A percentile compares a stretch with the other conserved stretches of the same genome.
These are phyloP conservation scores for Populus euphratica DNA, from an alignment of 345 rosid genomes.

Conservation along the genomic window DNA sequence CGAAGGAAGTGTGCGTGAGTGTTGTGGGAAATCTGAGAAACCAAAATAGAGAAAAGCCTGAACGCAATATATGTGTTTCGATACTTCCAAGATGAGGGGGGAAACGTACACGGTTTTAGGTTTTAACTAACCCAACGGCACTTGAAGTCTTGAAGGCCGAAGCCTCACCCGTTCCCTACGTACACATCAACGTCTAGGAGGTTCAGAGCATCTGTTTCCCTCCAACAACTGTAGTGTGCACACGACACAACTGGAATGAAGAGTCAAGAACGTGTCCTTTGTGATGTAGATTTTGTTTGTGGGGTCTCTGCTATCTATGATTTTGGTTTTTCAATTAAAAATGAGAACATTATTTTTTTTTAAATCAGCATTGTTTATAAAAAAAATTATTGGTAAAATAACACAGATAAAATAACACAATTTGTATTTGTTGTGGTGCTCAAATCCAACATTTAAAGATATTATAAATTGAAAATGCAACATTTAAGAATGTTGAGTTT, in stretches of 20 bases:
- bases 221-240: neutral
- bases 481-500: too few species aligned
- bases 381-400: too few species aligned
- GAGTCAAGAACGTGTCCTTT: neutral
- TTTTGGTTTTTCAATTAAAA: too few species aligned
- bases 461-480: too few species aligned
- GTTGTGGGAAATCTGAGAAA: slow-evolving; percentile 19
- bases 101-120: neutral
- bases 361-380: too few species aligned
- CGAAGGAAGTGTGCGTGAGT: slow-evolving; percentile 16
- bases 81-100: slow-evolving; percentile 8
- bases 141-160: neutral
- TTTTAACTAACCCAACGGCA: neutral
- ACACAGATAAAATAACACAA: too few species aligned
- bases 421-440: too few species aligned
- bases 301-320: neutral
- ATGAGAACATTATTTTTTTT: too few species aligned
- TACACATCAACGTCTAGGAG: neutral
- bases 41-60: neutral
- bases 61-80: slow-evolving; percentile 1
- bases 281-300: neutral
- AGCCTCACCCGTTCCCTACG: neutral
- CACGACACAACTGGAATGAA: neutral
- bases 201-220: neutral
- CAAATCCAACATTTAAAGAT: too few species aligned